phyloP scores from a whole-genome alignment of 202 grass and related monocot genomes.

The Musa balbisiana region DNA sequence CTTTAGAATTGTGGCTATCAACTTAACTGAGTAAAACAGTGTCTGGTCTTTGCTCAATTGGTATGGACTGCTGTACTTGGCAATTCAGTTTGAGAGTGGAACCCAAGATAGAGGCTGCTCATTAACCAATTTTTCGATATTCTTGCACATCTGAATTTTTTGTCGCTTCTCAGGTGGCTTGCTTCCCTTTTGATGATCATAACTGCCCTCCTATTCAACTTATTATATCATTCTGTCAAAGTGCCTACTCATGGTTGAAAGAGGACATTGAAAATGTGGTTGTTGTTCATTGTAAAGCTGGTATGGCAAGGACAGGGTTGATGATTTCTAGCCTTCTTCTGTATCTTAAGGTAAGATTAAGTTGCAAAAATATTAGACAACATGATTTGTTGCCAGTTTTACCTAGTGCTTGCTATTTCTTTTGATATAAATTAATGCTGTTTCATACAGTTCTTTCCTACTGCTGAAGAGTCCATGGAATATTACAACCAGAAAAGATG shows the following conservation, averaged over 20 bases:
- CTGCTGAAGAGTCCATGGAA: constrained; percentile 92
- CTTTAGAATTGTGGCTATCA: no score
- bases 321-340: constrained; percentile 99
- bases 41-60: neutral
- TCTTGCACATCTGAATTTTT: constrained; percentile 2
- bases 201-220: constrained; percentile 96
- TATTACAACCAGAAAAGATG: constrained; percentile 99
- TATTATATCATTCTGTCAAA: constrained; percentile 96
- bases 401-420: constrained; percentile 25
- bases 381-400: constrained; percentile 17
- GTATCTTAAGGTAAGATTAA: constrained; percentile 73
- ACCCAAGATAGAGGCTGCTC: no score
- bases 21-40: no score
- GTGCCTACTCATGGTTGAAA: constrained; percentile 97
- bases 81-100: no score
- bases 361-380: neutral
- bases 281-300: constrained; percentile 98
- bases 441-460: constrained; percentile 80
- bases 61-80: neutral
- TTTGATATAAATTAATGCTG: neutral
- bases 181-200: constrained; percentile 96
- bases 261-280: constrained; percentile 99
- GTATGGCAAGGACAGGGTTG: constrained; percentile 91
- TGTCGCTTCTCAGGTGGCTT: constrained; percentile 68
- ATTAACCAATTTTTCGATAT: no score